Evolutionary conservation across 768 basidiomycete species (phyloP), one percentile per base, ranked within the genome.

Genomic region (Scleroderma citrinum): DNA sequence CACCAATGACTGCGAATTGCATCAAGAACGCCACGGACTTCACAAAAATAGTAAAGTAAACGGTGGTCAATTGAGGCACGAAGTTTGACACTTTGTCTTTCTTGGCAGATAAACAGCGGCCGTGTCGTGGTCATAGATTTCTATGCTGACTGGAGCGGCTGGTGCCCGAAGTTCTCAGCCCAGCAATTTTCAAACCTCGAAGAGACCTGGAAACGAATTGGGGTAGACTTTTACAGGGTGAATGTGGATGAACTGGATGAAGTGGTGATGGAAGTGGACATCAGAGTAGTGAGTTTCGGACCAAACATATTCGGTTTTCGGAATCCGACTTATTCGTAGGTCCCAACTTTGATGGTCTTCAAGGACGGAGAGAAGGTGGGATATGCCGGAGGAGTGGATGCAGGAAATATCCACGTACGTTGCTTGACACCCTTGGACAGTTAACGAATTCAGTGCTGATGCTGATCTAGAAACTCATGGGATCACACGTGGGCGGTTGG

Each of bases 181-280:
- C 56, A 52, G 39, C 48, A 30, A 8, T 48, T 61, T 5, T 50
- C 51, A 0, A 55, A 60, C 5, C 43, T 63, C 29, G 50, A 59
- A 5, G 61, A 65, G 5, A 37, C 58, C 11, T 55, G 56, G 5
- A 60, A 64, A 19, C 60, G 56, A 46, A 52, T 64, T 2, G 68
- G 61, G 12, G 60, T 85, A 47, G 71, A 73, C 16, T 84, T 87
- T 63, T 85, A 82, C 74, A 86, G 85, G 61, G 81, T 89, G 48
- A 80, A 92, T 54, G 77, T 87, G 26, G 88, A 92, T 56, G 71
- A 69, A 32, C 76, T 76, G 46, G 51, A 59, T 4, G 72, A 75
- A 0, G 77, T 86, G 44, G 60, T 77, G 1, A 64, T 77, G 50
- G 82, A 85, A 64, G 78, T 76, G 44, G 77, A 77, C 35, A 69